Evolutionary conservation across 352 stramenopile species (phyloP).

Genomic region (Pythium sp.): DNA sequence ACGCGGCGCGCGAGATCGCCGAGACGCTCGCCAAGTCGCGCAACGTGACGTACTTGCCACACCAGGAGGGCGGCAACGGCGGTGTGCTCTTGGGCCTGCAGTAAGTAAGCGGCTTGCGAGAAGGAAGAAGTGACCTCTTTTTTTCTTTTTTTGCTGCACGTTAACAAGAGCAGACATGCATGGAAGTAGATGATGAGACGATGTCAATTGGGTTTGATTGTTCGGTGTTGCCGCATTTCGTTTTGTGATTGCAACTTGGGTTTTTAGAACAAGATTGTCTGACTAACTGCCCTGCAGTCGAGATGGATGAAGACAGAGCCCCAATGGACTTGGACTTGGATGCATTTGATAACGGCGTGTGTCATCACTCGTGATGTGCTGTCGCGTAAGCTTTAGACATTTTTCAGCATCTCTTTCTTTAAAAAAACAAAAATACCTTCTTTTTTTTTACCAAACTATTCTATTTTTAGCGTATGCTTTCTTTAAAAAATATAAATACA

Average conservation of each 20-base stretch:
- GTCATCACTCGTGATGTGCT: too few species aligned
- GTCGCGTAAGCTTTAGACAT: too few species aligned
- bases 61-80: slow-evolving; percentile 80
- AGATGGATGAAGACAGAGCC: too few species aligned
- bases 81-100: slow-evolving; percentile 84
- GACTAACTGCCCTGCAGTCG: too few species aligned
- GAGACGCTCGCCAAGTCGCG: slow-evolving; percentile 95
- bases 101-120: slow-evolving; percentile 52
- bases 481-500: too few species aligned
- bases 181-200: background rate
- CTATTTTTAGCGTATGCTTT: too few species aligned
- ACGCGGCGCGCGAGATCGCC: slow-evolving; percentile 99
- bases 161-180: background rate
- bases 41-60: slow-evolving; percentile 99
- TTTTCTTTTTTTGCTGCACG: slow-evolving; percentile 1
- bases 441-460: too few species aligned
- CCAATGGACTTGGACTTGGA: too few species aligned
- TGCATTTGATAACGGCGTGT: too few species aligned
- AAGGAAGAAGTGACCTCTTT: background rate
- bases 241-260: background rate
- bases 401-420: too few species aligned
- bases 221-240: background rate
- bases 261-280: too few species aligned
- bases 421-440: too few species aligned
- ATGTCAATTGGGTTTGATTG: background rate